Percentiles rank a stretch among this genome's conserved stretches.
Evolutionary conservation across 2,329 filamentous ascomycete genomes (phyloP).

Genomic region (Cladosporium sp.): DNA sequence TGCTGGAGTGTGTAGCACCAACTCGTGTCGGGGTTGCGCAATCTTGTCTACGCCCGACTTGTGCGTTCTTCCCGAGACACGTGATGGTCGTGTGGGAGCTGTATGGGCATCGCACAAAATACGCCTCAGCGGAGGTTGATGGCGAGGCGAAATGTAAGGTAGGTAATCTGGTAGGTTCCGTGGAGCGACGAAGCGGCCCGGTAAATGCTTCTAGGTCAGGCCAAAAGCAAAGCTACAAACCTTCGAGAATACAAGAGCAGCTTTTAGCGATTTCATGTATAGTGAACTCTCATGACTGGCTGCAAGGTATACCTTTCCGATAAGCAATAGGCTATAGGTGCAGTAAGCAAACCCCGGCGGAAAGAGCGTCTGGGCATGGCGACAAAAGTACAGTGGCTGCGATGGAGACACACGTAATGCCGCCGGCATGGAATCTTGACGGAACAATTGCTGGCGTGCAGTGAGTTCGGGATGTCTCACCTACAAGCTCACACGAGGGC

Average conservation of each 20-base stretch:
- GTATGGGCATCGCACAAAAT: background rate
- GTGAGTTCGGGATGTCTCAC: background rate
- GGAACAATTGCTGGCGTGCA: background rate
- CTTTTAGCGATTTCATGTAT: conserved; percentile 3
- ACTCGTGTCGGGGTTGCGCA: background rate
- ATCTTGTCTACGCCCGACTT: background rate
- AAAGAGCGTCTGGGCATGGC: background rate
- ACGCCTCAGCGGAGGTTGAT: background rate
- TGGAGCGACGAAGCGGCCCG: background rate
- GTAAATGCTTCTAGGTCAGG: background rate
- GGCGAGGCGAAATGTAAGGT: background rate
- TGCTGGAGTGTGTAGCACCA: background rate
- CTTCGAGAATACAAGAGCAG: background rate
- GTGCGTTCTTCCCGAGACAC: background rate
- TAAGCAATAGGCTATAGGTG: background rate
- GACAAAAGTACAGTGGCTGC: background rate
- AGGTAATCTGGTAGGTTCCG: background rate
- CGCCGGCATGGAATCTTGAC: background rate
- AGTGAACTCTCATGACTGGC: background rate
- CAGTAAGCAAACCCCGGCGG: background rate
- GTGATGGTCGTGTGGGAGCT: background rate
- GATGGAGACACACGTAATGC: too few species aligned
- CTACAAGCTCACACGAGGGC: background rate
- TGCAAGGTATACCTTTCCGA: background rate
- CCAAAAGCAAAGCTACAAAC: background rate